Percentiles rank a stretch among this genome's conserved stretches.
Evolutionary conservation across 108 stramenopile species (phyloP).

Genomic region (Cyclotella kingstonii): DNA sequence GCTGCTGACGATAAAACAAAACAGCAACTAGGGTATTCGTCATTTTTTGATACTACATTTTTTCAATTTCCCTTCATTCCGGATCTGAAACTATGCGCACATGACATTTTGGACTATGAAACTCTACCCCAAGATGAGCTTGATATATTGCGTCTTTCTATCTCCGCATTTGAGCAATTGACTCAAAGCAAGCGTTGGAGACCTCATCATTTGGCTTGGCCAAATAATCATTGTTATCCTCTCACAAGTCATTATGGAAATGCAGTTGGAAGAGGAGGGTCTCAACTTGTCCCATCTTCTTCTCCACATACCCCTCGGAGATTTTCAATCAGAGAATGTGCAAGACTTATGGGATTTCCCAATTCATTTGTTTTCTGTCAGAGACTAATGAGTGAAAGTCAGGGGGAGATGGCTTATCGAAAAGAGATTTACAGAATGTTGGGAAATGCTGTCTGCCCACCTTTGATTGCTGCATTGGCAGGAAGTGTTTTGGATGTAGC

Average conservation of each 20-base stretch:
- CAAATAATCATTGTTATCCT: conserved; percentile 57
- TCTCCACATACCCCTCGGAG: conserved; percentile 59
- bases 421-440: conserved; percentile 60
- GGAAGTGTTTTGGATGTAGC: conserved; percentile 60
- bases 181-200: conserved; percentile 51
- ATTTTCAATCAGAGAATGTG: conserved; percentile 70
- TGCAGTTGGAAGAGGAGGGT: conserved; percentile 69
- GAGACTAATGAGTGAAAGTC: conserved; percentile 16
- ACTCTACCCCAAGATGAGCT: conserved; percentile 44
- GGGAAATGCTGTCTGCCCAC: conserved; percentile 84
- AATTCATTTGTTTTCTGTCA: conserved; percentile 41
- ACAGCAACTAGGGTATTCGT: too few relatives aligned
- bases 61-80: conserved; percentile 75
- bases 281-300: conserved; percentile 63
- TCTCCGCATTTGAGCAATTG: conserved; percentile 51
- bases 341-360: conserved; percentile 81
- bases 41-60: conserved; percentile 21
- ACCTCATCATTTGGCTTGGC: conserved; percentile 67
- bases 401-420: conserved; percentile 68
- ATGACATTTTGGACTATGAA: conserved; percentile 66
- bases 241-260: conserved; percentile 78
- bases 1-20: too few relatives aligned
- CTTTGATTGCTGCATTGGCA: conserved; percentile 71
- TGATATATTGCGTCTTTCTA: conserved; percentile 50
- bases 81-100: conserved; percentile 59